Percentiles rank a stretch among this genome's conserved stretches.
phyloP scores from a whole-genome alignment of 257 asterid genomes.

The Eucommia ulmoides region DNA sequence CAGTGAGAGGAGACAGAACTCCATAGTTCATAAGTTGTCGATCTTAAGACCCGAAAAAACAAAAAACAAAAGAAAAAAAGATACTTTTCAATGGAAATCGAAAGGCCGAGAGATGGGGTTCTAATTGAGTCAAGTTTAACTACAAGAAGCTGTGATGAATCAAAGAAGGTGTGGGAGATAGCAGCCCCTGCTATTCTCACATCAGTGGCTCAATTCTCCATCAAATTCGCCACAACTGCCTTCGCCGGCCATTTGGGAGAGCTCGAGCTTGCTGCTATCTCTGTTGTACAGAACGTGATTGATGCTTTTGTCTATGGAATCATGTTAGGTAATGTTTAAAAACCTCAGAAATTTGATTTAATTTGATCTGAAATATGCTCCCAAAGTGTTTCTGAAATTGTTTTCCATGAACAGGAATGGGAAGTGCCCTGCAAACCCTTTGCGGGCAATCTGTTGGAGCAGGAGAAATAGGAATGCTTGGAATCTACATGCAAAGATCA shows the following conservation, averaged over 20 bases:
- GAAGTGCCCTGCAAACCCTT: constrained; percentile 26
- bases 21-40: too few species aligned
- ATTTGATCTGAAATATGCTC: too few species aligned
- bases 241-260: constrained; percentile 24
- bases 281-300: constrained; percentile 19
- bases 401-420: constrained; percentile 16
- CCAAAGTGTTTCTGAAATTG: too few species aligned
- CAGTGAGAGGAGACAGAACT: too few species aligned
- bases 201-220: constrained; percentile 19
- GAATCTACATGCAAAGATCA: constrained; percentile 25
- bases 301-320: constrained; percentile 19
- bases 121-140: too few species aligned
- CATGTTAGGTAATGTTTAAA: constrained; percentile 22
- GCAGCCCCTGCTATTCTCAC: constrained; percentile 24
- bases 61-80: too few species aligned
- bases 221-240: constrained; percentile 14
- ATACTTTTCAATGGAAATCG: too few species aligned
- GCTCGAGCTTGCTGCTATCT: constrained; percentile 25
- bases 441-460: constrained; percentile 36
- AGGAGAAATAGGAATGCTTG: constrained; percentile 17
- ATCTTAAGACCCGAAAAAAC: too few species aligned
- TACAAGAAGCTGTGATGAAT: too few species aligned
- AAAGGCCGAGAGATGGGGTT: too few species aligned
- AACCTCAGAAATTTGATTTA: neutral
- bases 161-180: constrained; percentile 22